phyloP scores from a whole-genome alignment of 805 yeast genomes.

The Yarrowia sp. region DNA sequence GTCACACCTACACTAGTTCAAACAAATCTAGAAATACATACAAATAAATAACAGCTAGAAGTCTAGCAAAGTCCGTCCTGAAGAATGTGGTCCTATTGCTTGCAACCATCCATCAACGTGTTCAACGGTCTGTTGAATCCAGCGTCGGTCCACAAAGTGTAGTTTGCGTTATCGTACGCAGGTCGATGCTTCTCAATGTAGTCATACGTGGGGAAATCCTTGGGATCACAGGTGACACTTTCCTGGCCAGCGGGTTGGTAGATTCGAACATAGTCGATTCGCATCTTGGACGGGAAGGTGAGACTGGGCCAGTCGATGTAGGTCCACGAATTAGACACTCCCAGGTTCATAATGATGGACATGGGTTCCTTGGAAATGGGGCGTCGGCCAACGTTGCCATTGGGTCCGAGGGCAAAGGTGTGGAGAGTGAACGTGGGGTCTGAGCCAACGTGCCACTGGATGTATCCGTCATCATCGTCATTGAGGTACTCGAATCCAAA shows the following conservation, averaged over 20 bases:
- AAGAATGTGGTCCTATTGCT: neutral
- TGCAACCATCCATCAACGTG: slow-evolving; percentile 45
- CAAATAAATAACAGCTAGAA: neutral
- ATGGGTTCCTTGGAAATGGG: slow-evolving; percentile 84
- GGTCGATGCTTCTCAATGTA: slow-evolving; percentile 68
- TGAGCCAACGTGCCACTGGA: slow-evolving; percentile 83
- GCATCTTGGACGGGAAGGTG: slow-evolving; percentile 71
- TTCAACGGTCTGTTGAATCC: slow-evolving; percentile 72
- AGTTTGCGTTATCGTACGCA: slow-evolving; percentile 67
- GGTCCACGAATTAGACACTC: slow-evolving; percentile 89
- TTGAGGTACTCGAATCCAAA: slow-evolving; percentile 76
- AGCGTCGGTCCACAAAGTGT: slow-evolving; percentile 70
- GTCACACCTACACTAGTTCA: no score
- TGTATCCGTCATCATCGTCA: slow-evolving; percentile 68
- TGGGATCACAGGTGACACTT: slow-evolving; percentile 80
- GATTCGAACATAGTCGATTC: slow-evolving; percentile 79
- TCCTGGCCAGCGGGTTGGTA: slow-evolving; percentile 73
- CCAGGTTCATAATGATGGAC: slow-evolving; percentile 83
- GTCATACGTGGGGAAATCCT: slow-evolving; percentile 76
- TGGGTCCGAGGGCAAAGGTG: slow-evolving; percentile 76
- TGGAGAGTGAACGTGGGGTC: slow-evolving; percentile 71
- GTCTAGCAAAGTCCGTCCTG: neutral
- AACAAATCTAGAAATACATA: slow-evolving; percentile 7
- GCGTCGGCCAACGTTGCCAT: slow-evolving; percentile 87
- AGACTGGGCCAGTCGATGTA: slow-evolving; percentile 83